phyloP scores from a whole-genome alignment of 2,329 filamentous ascomycete species.

The Exophiala dermatitidis region DNA sequence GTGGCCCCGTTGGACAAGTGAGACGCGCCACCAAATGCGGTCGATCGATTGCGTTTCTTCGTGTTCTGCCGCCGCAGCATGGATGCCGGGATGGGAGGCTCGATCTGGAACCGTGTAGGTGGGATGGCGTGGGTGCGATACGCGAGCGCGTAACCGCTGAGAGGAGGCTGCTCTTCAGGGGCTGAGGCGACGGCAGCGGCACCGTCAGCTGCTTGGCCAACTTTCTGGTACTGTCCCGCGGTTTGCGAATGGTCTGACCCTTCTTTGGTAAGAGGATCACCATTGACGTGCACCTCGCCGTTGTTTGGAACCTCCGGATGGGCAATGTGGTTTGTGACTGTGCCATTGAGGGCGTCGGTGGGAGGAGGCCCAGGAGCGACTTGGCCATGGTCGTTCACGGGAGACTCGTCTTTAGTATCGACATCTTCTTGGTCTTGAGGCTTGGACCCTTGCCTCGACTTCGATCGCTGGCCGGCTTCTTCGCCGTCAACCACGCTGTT shows the following conservation, averaged over 20 bases:
- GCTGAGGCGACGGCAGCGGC: too few species aligned
- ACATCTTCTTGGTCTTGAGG: slow-evolving; percentile 3
- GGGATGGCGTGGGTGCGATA: slow-evolving; percentile 24
- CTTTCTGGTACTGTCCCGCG: neutral
- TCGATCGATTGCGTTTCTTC: slow-evolving; percentile 18
- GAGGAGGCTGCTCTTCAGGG: neutral
- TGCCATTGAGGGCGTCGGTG: slow-evolving; percentile 17
- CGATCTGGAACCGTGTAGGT: slow-evolving; percentile 26
- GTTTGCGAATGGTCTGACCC: neutral
- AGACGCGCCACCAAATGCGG: slow-evolving; percentile 12
- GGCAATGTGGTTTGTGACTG: slow-evolving; percentile 3
- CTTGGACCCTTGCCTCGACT: slow-evolving; percentile 5
- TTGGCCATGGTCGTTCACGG: slow-evolving; percentile 16
- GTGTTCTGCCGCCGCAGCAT: slow-evolving; percentile 24
- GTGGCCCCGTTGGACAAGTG: slow-evolving; percentile 8
- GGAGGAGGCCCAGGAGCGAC: slow-evolving; percentile 26
- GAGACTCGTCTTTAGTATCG: slow-evolving; percentile 11
- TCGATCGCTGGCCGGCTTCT: slow-evolving; percentile 15
- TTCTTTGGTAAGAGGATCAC: neutral
- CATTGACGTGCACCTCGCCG: slow-evolving; percentile 13
- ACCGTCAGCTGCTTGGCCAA: too few species aligned
- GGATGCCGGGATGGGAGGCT: slow-evolving; percentile 25
- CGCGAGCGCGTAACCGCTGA: slow-evolving; percentile 24
- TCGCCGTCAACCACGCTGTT: slow-evolving; percentile 26
- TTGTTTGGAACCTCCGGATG: slow-evolving; percentile 14